Evolutionary conservation across 345 rosid species (phyloP), one percentile per base, ranked within the genome.

Genomic region (Conringia planisiliqua): DNA sequence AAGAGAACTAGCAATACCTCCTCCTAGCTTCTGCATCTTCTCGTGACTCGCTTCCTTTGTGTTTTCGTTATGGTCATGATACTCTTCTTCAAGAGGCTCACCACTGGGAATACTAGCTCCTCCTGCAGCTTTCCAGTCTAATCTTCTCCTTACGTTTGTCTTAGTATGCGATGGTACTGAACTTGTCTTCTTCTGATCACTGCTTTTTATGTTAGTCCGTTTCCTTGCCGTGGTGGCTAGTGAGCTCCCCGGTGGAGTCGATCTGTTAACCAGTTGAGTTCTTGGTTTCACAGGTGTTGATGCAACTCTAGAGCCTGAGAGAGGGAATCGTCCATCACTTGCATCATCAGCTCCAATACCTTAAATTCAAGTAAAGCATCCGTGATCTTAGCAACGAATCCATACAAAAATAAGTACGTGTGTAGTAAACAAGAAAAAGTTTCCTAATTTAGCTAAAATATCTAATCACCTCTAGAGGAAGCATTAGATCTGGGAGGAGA

Each of bases 401-500:
- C 58, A 4, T 36, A 29, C 11, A 62, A 62, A 4, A 32, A 32
- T 26, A 39, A 42, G 5, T 63, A 64, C 24, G 24, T 22, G 24
- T n/a, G 30, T 44, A 44, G 17, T n/a, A 59, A 60, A 67, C 63
- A 51, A 68, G 16, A 20, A 61, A 26, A 61, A 16, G 50, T 70
- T 69, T 77, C 76, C 71, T 46, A 4, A 47, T 57, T 50, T 47
- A 20, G 74, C 38, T 48, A 66, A 46, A 48, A 48, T 36, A 50
- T 62, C 50, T 13, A 77, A 61, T 52, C 52, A 90, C 96, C 97
- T 89, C 76, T 91, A 1, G 93, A 85, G 72, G 95, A 87, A 68
- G 87, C 77, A 71, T 67, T 78, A 1, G 96, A 87, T 72, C 75
- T 71, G n/a, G 87, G 88, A 6, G 96, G 95, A 10, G 92, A 90